A percentile compares a stretch with the other conserved stretches of the same genome.
phyloP scores from a whole-genome alignment of 805 yeast genomes.

The Kodamaea neixiangensis region DNA sequence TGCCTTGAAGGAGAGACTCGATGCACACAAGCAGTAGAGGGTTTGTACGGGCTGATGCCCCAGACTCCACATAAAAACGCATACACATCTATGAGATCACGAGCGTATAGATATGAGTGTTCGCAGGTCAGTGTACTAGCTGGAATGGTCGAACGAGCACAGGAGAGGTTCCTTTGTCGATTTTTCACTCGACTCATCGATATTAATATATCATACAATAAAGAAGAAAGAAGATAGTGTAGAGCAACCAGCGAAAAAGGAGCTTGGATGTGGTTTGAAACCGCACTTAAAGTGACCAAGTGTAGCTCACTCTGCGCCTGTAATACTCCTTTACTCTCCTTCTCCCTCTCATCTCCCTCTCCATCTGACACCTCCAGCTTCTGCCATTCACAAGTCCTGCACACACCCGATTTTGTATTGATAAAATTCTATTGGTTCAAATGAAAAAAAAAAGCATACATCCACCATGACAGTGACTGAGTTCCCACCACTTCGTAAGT shows the following conservation, averaged over 20 bases:
- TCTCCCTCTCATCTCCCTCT: no score
- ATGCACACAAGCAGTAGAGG: slow-evolving; percentile 7
- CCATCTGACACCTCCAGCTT: no score
- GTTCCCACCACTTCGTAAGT: slow-evolving; percentile 46
- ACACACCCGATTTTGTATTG: slow-evolving; percentile 8
- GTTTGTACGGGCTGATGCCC: background rate
- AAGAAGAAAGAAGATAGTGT: background rate
- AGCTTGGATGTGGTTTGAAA: no score
- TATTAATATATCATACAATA: background rate
- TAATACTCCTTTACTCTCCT: no score
- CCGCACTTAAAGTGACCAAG: no score
- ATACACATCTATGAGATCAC: background rate
- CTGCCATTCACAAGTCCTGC: no score
- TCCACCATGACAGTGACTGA: slow-evolving; percentile 31
- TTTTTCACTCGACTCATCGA: background rate
- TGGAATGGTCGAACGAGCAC: background rate
- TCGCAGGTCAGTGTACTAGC: background rate
- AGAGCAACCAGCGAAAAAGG: no score
- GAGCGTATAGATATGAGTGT: background rate
- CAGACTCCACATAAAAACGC: background rate
- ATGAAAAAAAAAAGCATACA: slow-evolving; percentile 1
- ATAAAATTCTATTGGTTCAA: slow-evolving; percentile 18
- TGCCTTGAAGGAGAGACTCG: slow-evolving; percentile 44
- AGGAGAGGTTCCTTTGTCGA: background rate
- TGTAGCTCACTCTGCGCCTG: no score